Evolutionary conservation across 345 rosid genomes (phyloP), one percentile per base, ranked within the genome.

Genomic region (Ceriops tagal): DNA sequence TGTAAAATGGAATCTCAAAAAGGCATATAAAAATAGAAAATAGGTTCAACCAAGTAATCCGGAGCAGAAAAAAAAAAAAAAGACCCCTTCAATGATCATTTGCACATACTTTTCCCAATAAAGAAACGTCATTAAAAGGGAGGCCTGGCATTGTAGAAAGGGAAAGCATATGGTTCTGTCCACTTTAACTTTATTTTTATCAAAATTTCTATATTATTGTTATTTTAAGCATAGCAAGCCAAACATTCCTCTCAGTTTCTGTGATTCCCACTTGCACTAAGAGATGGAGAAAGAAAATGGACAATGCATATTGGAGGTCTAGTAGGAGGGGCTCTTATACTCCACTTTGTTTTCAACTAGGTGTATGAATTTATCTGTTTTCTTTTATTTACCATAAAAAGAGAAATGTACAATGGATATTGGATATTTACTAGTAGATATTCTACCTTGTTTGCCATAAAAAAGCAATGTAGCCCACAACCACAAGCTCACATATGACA

Each of bases 141-240:
- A 75, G 81, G 80, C 86, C 82, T 65, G 58, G 71, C 82, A 43
- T 82, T 71, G 47, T 77, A 72, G 85, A 72, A 77, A 74, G 59
- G 22, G 59, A 74, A 47, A 66, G 88, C 78, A 84, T 79, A 75
- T 8, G 85, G 81, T 82, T 80, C 83, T 73, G 72, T 73, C 80
- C 74, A 66, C 68, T 53, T 21, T 3, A 0, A 31, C 43, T 21
- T 58, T 11, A 28, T 3, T 21, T 16, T 34, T 55, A 55, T 55
- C 27, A 55, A n/a, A 7, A 1, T 53, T 24, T 34, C 37, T 7
- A 34, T 66, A 39, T 37, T 32, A 43, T 58, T 53, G 35, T 16
- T n/a, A 61, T 62, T 5, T 27, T 39, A 16, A 55, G 13, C 52
- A 27, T 22, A 30, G 58, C 3, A 46, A 43, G 68, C 67, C 75